Evolutionary conservation across 73 alveolate species (phyloP).

Genomic region (Stentor roeselii): DNA sequence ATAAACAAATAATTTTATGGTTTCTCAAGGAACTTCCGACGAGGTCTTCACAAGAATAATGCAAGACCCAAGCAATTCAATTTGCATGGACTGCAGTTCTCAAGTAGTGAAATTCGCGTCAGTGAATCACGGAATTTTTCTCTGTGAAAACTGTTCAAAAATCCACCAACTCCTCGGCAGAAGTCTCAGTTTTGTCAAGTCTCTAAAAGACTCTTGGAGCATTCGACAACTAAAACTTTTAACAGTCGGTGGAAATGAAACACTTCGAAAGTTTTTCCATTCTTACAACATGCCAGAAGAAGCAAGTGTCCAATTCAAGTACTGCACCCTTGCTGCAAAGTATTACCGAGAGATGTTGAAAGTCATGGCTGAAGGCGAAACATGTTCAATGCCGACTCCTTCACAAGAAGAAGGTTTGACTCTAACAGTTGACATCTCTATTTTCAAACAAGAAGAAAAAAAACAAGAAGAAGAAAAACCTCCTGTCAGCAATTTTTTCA

Average conservation of each 20-base stretch:
- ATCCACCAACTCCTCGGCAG: constrained; percentile 43
- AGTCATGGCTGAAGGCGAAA: constrained; percentile 15
- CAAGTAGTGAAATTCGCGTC: constrained; percentile 64
- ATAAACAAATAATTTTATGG: not conserved
- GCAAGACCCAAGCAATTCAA: constrained; percentile 46
- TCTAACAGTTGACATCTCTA: not conserved
- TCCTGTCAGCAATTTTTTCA: not conserved
- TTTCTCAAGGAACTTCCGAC: constrained; percentile 15
- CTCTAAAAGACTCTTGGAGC: constrained; percentile 73
- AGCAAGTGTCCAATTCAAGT: not conserved
- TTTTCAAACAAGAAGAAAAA: not conserved
- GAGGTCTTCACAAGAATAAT: not conserved
- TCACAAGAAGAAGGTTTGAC: not conserved
- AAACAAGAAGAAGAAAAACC: not conserved
- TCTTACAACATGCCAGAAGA: constrained; percentile 12
- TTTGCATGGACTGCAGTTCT: constrained; percentile 68
- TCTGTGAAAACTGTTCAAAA: constrained; percentile 44
- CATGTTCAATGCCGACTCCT: not conserved
- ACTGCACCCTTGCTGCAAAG: constrained; percentile 11
- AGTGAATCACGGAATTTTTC: constrained; percentile 45
- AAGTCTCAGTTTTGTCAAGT: constrained; percentile 43
- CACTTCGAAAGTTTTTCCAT: not conserved
- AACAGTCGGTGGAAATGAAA: constrained; percentile 41
- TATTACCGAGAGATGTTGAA: constrained; percentile 26
- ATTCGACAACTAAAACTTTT: constrained; percentile 58